Conservation (phyloP, 2,329 filamentous ascomycete species). For the Helotiales sp. region DNA sequence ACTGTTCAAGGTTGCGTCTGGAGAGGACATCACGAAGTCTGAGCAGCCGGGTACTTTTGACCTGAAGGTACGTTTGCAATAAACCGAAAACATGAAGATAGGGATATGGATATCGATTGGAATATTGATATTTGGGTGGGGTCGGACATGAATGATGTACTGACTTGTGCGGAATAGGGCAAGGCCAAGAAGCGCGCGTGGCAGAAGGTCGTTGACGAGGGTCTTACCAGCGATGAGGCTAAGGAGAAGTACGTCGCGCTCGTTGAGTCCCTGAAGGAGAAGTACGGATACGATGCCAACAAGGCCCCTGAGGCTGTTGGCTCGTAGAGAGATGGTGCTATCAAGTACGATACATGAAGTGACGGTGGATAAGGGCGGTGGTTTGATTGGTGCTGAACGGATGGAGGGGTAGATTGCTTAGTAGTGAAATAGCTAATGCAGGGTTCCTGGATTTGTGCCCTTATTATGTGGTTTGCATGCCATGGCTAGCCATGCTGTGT, state of each 20-base stretch:
- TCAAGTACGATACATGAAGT: not conserved
- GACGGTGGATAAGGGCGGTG: not conserved
- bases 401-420: not conserved
- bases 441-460: not conserved
- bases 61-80: conserved; percentile 55
- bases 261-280: conserved; percentile 73
- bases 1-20: conserved; percentile 62
- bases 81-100: too few relatives aligned
- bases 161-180: conserved; percentile 49
- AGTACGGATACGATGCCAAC: conserved; percentile 69
- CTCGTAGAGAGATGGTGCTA: not conserved
- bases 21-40: conserved; percentile 62
- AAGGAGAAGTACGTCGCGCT: conserved; percentile 77
- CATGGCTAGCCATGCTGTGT: not conserved
- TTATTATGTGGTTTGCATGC: not conserved
- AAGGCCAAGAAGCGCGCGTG: conserved; percentile 83
- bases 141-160: too few relatives aligned
- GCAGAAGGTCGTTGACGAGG: conserved; percentile 71
- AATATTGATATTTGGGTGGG: not conserved
- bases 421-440: not conserved
- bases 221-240: conserved; percentile 65
- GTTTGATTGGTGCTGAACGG: not conserved
- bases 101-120: not conserved
- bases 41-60: conserved; percentile 71
- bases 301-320: conserved; percentile 65